Base-by-base conservation (phyloP, 2,329 filamentous ascomycete genomes). In the Nakataea oryzae region DNA sequence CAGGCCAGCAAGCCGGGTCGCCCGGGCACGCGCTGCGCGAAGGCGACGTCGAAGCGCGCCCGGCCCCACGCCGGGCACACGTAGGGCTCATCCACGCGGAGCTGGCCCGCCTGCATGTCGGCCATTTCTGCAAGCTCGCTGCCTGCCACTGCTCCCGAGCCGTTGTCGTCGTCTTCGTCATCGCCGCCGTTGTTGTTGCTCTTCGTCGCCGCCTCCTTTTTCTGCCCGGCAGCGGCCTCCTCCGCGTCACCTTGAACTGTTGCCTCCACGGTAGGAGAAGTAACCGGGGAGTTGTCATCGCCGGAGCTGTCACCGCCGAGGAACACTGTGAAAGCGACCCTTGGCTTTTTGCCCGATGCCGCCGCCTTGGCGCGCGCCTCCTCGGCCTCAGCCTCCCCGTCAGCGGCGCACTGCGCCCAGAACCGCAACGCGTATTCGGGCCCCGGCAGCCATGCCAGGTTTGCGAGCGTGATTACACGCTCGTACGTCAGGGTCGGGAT, bases 381-480 rank as follows among this genome's bases (percentile, higher is more conserved):
- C 30, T 69, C 66, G 4, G 62, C 61, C 1, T 68, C 68, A 12
- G 21, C 21, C 56, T 75, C 73, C 9, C 67, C 65, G 50, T 76
- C 71, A n/a, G 71, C 70, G 21, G 72, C 71, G 54, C 77, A 79
- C 47, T 77, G 70, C 8, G 80, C 76, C 81, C 79, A 84, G 62
- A 81, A 87, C 29, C 85, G 75, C 66, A 87, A 71, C 3, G 79
- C 80, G 1, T 79, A 79, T 67, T 89, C 86, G 0, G 85, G 85
- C 0, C 86, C 86, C 0, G 86, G 86, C 0, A 89, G 72, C 87
- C 86, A 89, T 27, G 85, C 81, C 30, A 88, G 73, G 69, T 84
- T 81, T 1, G 84, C 81, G 67, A 86, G 75, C 24, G 83, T 84
- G 63, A 89, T 76, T 28, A 89, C 75, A 62, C 88, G 83, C 17